A percentile compares a stretch with the other conserved stretches of the same genome.
Evolutionary conservation across 169 alveolate species (phyloP).

Genomic region (Plasmodium fragile): DNA sequence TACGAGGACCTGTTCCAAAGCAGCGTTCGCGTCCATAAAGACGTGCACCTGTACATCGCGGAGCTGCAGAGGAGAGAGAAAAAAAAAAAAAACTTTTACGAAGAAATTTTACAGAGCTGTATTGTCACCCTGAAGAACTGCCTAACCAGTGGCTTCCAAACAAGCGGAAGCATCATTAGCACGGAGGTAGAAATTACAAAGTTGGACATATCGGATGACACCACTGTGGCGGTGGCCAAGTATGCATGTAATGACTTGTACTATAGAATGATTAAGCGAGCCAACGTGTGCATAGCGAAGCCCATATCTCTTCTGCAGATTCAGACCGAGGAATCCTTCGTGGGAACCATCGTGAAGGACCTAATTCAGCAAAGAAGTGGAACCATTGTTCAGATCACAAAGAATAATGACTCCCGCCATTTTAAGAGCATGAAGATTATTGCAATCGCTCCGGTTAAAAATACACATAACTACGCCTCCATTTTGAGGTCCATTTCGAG

Average conservation of each 20-base stretch:
- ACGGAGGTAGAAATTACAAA: slow-evolving; percentile 66
- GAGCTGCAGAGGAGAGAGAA: slow-evolving; percentile 25
- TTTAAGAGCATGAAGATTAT: slow-evolving; percentile 70
- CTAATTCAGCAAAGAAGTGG: slow-evolving; percentile 70
- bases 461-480: slow-evolving; percentile 64
- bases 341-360: slow-evolving; percentile 61
- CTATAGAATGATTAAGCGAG: slow-evolving; percentile 48
- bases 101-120: slow-evolving; percentile 71
- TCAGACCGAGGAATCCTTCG: slow-evolving; percentile 73
- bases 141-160: slow-evolving; percentile 55
- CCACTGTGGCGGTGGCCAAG: slow-evolving; percentile 67
- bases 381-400: slow-evolving; percentile 58
- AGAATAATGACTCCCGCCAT: slow-evolving; percentile 27
- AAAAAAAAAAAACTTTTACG: slow-evolving; percentile 63
- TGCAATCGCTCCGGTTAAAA: slow-evolving; percentile 52
- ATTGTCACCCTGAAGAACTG: slow-evolving; percentile 59
- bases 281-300: slow-evolving; percentile 44
- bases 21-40: slow-evolving; percentile 14
- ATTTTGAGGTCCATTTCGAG: slow-evolving; percentile 70
- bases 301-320: slow-evolving; percentile 64
- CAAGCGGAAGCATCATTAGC: slow-evolving; percentile 71
- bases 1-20: slow-evolving; percentile 58
- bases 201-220: slow-evolving; percentile 52
- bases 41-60: slow-evolving; percentile 35
- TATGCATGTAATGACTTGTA: slow-evolving; percentile 76